Base-by-base conservation (phyloP, 208 protist genomes). In the Crithidia expoeki region DNA sequence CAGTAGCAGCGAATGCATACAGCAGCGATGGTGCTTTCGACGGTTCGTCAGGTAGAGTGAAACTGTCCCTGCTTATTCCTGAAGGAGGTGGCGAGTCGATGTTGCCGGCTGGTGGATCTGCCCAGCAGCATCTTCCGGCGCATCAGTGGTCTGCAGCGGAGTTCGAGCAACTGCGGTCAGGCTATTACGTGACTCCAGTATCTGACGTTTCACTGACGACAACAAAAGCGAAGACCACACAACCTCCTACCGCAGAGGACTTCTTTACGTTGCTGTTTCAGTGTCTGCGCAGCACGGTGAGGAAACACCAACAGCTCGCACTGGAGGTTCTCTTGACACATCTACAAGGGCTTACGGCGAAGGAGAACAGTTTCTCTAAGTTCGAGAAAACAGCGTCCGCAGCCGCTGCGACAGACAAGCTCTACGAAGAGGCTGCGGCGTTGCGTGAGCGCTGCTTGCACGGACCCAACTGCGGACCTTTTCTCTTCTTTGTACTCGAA, bases 201-300 rank as follows among this genome's bases (percentile, higher is more conserved):
- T 38, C 14, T 5, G 27, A 33, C 30, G 34, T 4, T 9, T 34
- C 33, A n/a, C n/a, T n/a, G n/a, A n/a, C n/a, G n/a, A n/a, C n/a
- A n/a, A n/a, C n/a, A 38, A 19, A 5, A 40, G 36, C 38, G n/a
- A 42, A 38, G 10, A 3, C 16, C 27, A 33, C 19, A 3, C 19
- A 62, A 0, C 34, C 64, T 7, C 28, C 50, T 27, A 32, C 30
- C 1, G 82, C 79, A 2, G 85, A 91, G 67, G 74, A 27, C 25
- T 92, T 83, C 61, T 65, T 92, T 16, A 53, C 59, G 7, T 52
- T 81, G 19, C 40, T 88, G 17, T 66, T 84, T 34, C 72, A 53
- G 25, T 85, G 83, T 64, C 60, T 92, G 32, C 70, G 79, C 25
- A 92, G 86, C 52, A 82, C 78, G 19, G 86, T 89, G 46, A 76